Percentiles rank a stretch among this genome's conserved stretches.
Evolutionary conservation across 192 early-diverging fungal genomes (phyloP).

Genomic region (Funneliformis mosseae): DNA sequence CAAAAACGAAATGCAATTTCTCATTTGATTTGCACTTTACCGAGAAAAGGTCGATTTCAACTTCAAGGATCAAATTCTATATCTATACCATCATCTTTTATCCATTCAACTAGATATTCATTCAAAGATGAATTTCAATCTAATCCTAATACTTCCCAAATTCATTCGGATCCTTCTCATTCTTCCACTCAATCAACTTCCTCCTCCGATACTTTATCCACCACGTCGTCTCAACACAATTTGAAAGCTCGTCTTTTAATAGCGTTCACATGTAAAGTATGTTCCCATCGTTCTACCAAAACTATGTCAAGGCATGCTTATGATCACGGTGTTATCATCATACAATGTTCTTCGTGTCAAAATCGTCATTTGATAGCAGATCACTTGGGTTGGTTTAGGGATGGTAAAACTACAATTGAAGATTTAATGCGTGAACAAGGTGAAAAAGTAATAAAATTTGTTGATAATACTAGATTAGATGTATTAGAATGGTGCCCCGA

Average conservation of each 20-base stretch:
- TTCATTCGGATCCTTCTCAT: too few relatives aligned
- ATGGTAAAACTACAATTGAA: slow-evolving; percentile 71
- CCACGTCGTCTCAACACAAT: not conserved
- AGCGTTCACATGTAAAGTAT: slow-evolving; percentile 94
- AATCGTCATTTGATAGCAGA: slow-evolving; percentile 96
- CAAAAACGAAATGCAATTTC: too few relatives aligned
- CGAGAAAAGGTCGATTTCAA: not conserved
- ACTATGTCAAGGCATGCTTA: slow-evolving; percentile 93
- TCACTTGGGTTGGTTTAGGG: slow-evolving; percentile 94
- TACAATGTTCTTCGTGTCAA: slow-evolving; percentile 88
- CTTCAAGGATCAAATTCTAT: not conserved
- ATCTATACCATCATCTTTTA: not conserved
- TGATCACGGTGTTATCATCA: slow-evolving; percentile 89
- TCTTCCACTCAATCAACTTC: not conserved
- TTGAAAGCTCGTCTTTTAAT: not conserved
- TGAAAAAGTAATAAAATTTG: slow-evolving; percentile 42
- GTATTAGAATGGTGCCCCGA: slow-evolving; percentile 2
- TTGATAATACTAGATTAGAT: not conserved
- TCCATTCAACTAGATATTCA: not conserved
- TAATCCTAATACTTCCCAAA: not conserved
- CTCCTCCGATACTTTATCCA: not conserved
- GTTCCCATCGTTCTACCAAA: slow-evolving; percentile 80
- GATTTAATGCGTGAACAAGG: slow-evolving; percentile 79
- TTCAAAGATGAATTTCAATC: not conserved
- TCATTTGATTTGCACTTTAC: too few relatives aligned